phyloP scores from a whole-genome alignment of 2,329 filamentous ascomycete species.

The Fusarium falciforme region DNA sequence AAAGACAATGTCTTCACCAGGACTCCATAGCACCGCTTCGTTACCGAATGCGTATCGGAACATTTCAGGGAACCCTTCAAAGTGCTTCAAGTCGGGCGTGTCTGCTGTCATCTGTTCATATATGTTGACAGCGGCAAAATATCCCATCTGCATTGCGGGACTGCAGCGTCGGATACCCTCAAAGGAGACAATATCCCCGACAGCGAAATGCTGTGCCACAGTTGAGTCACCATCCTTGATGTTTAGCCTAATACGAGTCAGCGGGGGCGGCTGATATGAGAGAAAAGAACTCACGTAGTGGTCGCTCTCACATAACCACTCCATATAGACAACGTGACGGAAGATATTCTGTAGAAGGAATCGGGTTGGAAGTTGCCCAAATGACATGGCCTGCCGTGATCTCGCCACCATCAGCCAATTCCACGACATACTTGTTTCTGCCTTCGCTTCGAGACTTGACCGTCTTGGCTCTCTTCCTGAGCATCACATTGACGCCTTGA shows the following conservation, averaged over 20 bases:
- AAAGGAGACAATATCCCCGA: neutral
- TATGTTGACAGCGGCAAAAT: neutral
- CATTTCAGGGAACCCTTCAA: neutral
- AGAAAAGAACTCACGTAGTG: neutral
- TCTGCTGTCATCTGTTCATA: neutral
- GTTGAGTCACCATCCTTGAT: neutral
- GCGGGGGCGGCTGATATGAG: neutral
- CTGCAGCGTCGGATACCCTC: neutral
- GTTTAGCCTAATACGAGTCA: neutral
- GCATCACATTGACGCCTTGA: neutral
- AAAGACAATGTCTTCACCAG: neutral
- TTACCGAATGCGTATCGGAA: neutral
- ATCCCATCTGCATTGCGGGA: neutral
- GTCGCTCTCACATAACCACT: neutral
- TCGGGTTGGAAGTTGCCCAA: neutral
- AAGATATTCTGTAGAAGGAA: neutral
- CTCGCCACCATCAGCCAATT: neutral
- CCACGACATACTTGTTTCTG: neutral
- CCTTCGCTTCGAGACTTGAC: neutral
- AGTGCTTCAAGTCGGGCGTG: neutral
- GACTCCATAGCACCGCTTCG: neutral
- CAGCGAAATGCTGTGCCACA: neutral
- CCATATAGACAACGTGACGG: neutral
- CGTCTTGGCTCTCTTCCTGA: neutral
- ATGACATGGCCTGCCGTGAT: neutral